These are phyloP conservation scores for Petunia secreta DNA, from an alignment of 257 asterid species.

Conservation along the genomic window DNA sequence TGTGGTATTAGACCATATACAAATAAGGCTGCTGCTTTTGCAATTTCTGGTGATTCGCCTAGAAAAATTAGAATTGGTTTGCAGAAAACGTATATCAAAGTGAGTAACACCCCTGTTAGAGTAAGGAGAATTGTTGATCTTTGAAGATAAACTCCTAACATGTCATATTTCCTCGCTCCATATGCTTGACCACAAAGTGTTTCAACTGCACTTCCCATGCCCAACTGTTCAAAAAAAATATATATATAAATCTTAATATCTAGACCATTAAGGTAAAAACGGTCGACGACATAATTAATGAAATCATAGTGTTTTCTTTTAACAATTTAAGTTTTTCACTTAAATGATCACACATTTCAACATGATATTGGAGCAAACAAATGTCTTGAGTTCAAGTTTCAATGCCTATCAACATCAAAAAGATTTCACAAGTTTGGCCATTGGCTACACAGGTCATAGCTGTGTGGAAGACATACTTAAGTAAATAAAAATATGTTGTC, in stretches of 20 bases:
- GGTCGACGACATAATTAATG: too few species aligned
- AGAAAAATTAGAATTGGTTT: slow-evolving; percentile 30
- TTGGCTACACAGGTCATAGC: too few species aligned
- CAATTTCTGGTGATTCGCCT: slow-evolving; percentile 35
- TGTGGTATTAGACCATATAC: slow-evolving; percentile 42
- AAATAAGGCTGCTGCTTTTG: slow-evolving; percentile 34
- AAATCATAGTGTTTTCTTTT: too few species aligned
- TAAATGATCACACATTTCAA: too few species aligned
- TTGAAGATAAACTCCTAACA: slow-evolving; percentile 38
- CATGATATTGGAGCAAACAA: too few species aligned
- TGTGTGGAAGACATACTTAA: too few species aligned
- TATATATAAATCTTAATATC: background rate
- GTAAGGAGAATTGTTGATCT: slow-evolving; percentile 37
- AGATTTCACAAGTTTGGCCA: too few species aligned
- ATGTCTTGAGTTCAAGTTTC: too few species aligned
- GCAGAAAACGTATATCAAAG: slow-evolving; percentile 28
- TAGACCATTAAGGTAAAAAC: too few species aligned
- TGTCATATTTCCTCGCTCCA: slow-evolving; percentile 34
- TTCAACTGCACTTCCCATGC: slow-evolving; percentile 46
- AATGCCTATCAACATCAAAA: too few species aligned
- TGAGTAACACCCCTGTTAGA: slow-evolving; percentile 28
- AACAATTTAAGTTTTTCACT: background rate
- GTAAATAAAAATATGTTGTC: too few species aligned
- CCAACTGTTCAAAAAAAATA: slow-evolving; percentile 25
- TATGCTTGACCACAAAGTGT: slow-evolving; percentile 43